These are phyloP conservation scores for Prunus salicina DNA, from an alignment of 306 rosid genomes.

Conservation along the genomic window DNA sequence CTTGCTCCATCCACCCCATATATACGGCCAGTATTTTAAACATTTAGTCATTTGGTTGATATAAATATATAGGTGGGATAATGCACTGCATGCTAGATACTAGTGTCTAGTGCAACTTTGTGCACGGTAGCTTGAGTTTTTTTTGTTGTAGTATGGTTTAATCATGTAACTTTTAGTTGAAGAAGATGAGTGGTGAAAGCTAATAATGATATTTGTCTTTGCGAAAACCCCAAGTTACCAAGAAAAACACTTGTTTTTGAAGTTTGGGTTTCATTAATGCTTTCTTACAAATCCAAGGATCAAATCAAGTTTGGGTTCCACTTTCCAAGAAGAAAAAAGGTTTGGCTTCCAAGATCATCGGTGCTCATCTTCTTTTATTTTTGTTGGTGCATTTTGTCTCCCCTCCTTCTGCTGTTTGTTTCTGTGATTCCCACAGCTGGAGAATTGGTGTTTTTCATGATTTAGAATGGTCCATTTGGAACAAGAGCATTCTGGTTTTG, in stretches of 20 bases:
- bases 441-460: neutral
- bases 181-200: slow-evolving; percentile 14
- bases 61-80: too few species aligned
- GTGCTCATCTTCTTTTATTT: neutral
- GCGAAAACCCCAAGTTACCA: neutral
- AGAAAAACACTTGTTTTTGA: slow-evolving; percentile 9
- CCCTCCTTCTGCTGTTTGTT: neutral
- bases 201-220: slow-evolving; percentile 29
- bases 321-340: neutral
- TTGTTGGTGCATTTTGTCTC: neutral
- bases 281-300: neutral
- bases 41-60: too few species aligned
- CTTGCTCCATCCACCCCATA: too few species aligned
- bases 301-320: neutral
- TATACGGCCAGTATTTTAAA: too few species aligned
- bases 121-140: too few species aligned
- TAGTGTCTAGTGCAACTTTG: too few species aligned
- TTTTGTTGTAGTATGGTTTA: too few species aligned
- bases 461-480: too few species aligned
- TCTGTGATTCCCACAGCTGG: neutral
- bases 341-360: neutral
- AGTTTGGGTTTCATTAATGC: slow-evolving; percentile 24
- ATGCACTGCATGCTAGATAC: too few species aligned
- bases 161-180: too few species aligned
- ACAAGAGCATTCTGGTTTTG: too few species aligned